Percentiles rank a stretch among this genome's conserved stretches.
These are phyloP conservation scores for Vaccinium macrocarpon DNA, from an alignment of 148 eudicot genomes.

Conservation along the genomic window DNA sequence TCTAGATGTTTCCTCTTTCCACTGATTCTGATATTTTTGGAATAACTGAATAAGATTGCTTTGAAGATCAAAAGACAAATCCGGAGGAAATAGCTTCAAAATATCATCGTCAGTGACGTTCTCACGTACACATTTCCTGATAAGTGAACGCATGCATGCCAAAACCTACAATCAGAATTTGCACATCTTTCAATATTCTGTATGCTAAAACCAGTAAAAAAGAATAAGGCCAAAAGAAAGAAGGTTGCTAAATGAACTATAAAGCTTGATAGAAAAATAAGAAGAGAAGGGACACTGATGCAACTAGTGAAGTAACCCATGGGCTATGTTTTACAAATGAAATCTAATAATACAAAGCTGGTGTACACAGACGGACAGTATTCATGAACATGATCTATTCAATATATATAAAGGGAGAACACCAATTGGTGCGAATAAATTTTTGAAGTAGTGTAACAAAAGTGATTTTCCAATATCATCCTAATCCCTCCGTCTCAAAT, in stretches of 20 bases:
- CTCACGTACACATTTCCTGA: conserved; percentile 26
- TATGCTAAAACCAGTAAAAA: not conserved
- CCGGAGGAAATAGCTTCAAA: conserved; percentile 30
- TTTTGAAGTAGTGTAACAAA: too few relatives aligned
- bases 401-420: too few relatives aligned
- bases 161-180: conserved; percentile 22
- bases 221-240: not conserved
- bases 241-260: not conserved
- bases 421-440: too few relatives aligned
- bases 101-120: conserved; percentile 19
- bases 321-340: not conserved
- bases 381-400: too few relatives aligned
- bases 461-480: too few relatives aligned
- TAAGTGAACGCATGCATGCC: conserved; percentile 36
- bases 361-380: not conserved
- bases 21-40: conserved; percentile 27
- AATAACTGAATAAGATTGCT: conserved; percentile 21
- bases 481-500: too few relatives aligned
- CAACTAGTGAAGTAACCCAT: conserved; percentile 2
- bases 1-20: conserved; percentile 27
- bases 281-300: not conserved
- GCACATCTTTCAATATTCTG: not conserved
- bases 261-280: not conserved
- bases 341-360: not conserved
- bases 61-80: conserved; percentile 27